Base-by-base conservation (phyloP, 2,329 filamentous ascomycete species). In the Apiospora arundinis region DNA sequence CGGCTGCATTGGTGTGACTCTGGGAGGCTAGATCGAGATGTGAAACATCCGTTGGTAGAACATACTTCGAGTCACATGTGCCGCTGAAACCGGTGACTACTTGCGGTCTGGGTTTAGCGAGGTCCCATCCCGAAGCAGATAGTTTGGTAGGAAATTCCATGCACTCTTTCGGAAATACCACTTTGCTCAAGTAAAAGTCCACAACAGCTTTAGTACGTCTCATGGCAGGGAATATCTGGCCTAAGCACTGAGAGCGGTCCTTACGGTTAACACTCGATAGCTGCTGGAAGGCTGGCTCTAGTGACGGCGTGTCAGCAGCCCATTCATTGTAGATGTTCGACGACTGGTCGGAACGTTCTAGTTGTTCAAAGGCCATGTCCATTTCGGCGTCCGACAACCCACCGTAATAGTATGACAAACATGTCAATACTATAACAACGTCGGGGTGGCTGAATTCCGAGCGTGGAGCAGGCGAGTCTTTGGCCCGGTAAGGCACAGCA, bases 51-150 rank as follows among this genome's bases (percentile, higher is more conserved):
- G 91, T 75, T 0, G 92, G 91, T 0, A 94, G 81, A 0, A 91
- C 76, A n/a, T 84, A 81, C 12, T 84, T 80, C 0, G 87, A 89
- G 74, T 94, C 92, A 28, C 90, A 91, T 0, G 92, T 94, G 0
- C 92, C 92, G 69, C 90, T 92, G 76, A 94, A 94, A 0, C 92
- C 92, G 0, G 89, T 91, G 0, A 86, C 90, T 0, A 85, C 83
- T 23, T 88, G 80, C 0, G 23, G 8, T 70, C 86, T 91, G 4
- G 67, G 66, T 46, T 81, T 77, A 0, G 82, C 89, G n/a, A 93
- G 81, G 72, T 94, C 91, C 92, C 91, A 94, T 0, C 90, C 91
- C 0, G 91, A 93, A 0, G 89, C 85, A 0, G 88, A 90, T 0
- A 94, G 79, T 72, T 93, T 93, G 14, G 84, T 70, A 0, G 87